These are phyloP conservation scores for Mycena leptocephala DNA, from an alignment of 768 basidiomycete species.

Conservation along the genomic window DNA sequence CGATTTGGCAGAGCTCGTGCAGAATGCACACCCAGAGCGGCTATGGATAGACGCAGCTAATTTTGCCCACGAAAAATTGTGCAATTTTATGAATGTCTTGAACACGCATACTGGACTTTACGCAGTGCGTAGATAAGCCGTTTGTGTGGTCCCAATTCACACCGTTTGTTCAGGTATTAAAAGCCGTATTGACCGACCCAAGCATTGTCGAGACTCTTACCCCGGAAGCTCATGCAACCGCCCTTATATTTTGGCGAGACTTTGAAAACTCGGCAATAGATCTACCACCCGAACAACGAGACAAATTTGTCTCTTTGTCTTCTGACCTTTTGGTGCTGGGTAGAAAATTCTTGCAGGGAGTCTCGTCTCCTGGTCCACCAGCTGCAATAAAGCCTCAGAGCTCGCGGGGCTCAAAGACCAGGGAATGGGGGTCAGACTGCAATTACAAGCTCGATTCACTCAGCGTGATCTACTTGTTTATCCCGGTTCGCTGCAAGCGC, in stretches of 20 bases:
- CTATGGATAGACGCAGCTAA: slow-evolving; percentile 90
- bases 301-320: slow-evolving; percentile 90
- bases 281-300: slow-evolving; percentile 83
- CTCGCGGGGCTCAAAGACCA: slow-evolving; percentile 82
- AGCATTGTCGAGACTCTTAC: slow-evolving; percentile 77
- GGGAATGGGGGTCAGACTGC: slow-evolving; percentile 82
- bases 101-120: slow-evolving; percentile 96
- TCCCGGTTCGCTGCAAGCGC: slow-evolving; percentile 91
- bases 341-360: slow-evolving; percentile 86
- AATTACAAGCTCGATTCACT: slow-evolving; percentile 84
- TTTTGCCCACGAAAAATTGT: slow-evolving; percentile 90
- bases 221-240: slow-evolving; percentile 87
- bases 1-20: slow-evolving; percentile 94
- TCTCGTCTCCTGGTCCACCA: slow-evolving; percentile 74
- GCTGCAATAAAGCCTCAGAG: slow-evolving; percentile 77
- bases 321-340: slow-evolving; percentile 92
- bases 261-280: slow-evolving; percentile 98
- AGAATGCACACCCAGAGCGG: slow-evolving; percentile 93
- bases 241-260: slow-evolving; percentile 95
- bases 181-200: slow-evolving; percentile 78
- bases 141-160: slow-evolving; percentile 37
- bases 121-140: slow-evolving; percentile 70
- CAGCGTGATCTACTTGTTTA: slow-evolving; percentile 85
- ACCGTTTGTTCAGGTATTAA: slow-evolving; percentile 70
- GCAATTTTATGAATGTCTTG: slow-evolving; percentile 97